Evolutionary conservation across 352 stramenopile genomes (phyloP).

Genomic region (Phytopythium montanum): DNA sequence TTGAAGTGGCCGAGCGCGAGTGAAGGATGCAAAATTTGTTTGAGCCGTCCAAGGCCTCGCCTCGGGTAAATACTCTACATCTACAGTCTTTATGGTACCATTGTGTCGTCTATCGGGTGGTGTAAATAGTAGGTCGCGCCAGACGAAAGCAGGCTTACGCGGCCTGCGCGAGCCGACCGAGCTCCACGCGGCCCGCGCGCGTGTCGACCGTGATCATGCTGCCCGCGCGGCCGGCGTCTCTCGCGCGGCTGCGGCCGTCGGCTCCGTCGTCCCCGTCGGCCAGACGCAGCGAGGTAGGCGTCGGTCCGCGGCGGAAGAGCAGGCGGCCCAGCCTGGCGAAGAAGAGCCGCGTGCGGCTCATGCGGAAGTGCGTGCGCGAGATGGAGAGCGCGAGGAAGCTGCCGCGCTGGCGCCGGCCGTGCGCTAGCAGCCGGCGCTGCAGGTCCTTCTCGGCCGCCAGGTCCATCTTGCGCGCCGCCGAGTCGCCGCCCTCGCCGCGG

Average conservation of each 20-base stretch:
- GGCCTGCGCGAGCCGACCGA: not conserved
- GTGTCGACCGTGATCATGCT: conserved; percentile 7
- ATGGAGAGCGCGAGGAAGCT: conserved; percentile 7
- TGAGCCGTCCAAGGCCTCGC: too few species aligned
- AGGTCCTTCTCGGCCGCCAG: conserved; percentile 8
- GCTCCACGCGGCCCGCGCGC: conserved; percentile 8
- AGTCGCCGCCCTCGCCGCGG: conserved; percentile 5
- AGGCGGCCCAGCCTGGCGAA: conserved; percentile 9
- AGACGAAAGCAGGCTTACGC: not conserved
- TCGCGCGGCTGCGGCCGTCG: not conserved
- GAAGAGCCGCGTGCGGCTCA: conserved; percentile 8
- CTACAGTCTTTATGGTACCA: not conserved
- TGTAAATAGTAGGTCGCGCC: not conserved
- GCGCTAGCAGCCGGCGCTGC: conserved; percentile 10
- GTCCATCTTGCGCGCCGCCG: conserved; percentile 2
- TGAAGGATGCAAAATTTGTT: too few species aligned
- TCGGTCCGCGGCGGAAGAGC: conserved; percentile 3
- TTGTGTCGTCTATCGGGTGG: not conserved
- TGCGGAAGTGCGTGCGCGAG: conserved; percentile 7
- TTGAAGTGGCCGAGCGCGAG: too few species aligned
- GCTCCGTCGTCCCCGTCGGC: not conserved
- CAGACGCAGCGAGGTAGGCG: not conserved
- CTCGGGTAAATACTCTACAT: too few species aligned
- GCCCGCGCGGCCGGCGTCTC: not conserved
- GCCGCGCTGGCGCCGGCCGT: conserved; percentile 3